phyloP scores from a whole-genome alignment of 345 rosid species.

The Firmiana major region DNA sequence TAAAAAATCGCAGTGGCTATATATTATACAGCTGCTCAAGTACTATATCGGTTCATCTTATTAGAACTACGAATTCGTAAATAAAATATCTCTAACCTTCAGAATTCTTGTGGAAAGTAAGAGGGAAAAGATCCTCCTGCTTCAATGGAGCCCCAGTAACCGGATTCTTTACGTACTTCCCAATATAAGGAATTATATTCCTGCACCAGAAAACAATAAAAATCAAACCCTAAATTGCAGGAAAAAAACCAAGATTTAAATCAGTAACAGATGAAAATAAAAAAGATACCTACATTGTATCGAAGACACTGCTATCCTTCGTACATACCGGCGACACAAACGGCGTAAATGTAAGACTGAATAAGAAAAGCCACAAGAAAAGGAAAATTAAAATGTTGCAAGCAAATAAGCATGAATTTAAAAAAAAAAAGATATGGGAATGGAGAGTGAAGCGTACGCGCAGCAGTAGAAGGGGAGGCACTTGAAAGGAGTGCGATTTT shows the following conservation, averaged over 20 bases:
- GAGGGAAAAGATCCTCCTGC: slow-evolving; percentile 69
- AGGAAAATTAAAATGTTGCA: not conserved
- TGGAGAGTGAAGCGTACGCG: slow-evolving; percentile 50
- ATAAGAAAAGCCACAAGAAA: too few relatives aligned
- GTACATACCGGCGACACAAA: slow-evolving; percentile 78
- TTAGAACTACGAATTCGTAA: not conserved
- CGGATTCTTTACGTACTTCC: slow-evolving; percentile 83
- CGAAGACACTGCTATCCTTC: slow-evolving; percentile 78
- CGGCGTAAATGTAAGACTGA: slow-evolving; percentile 93
- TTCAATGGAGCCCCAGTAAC: slow-evolving; percentile 73
- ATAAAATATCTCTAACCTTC: slow-evolving; percentile 50
- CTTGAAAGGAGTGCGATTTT: slow-evolving; percentile 68
- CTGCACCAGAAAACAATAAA: slow-evolving; percentile 34
- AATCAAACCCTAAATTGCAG: slow-evolving; percentile 7
- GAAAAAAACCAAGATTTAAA: not conserved
- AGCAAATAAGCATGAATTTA: not conserved
- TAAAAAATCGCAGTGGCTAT: not conserved
- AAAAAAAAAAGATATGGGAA: not conserved
- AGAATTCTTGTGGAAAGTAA: slow-evolving; percentile 76
- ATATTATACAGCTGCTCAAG: not conserved
- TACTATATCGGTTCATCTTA: not conserved
- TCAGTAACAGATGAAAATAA: not conserved
- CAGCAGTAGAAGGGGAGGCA: slow-evolving; percentile 96
- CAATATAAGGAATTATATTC: slow-evolving; percentile 70
- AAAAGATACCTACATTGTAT: slow-evolving; percentile 55